Evolutionary conservation across 352 stramenopile species (phyloP).

Genomic region (Globisporangium yorkense): DNA sequence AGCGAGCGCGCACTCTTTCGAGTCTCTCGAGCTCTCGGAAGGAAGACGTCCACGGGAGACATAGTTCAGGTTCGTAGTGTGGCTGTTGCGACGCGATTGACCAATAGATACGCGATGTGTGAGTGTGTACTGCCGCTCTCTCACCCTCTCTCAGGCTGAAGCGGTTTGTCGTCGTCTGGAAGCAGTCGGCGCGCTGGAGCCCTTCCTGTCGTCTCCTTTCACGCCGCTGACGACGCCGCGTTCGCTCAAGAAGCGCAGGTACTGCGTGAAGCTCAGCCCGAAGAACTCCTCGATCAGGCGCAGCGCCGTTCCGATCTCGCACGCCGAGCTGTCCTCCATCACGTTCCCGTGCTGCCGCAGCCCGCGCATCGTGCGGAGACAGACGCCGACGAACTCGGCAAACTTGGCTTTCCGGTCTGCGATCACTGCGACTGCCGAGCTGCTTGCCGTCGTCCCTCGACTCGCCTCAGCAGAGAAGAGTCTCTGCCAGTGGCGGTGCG

Average conservation of each 20-base stretch:
- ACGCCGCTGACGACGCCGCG: constrained; percentile 39
- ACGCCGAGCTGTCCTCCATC: constrained; percentile 36
- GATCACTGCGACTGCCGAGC: constrained; percentile 18
- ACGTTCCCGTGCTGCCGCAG: constrained; percentile 59
- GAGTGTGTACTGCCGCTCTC: too few species aligned
- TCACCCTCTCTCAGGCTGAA: background rate
- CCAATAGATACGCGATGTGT: too few species aligned
- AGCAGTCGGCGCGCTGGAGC: background rate
- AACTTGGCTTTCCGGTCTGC: constrained; percentile 46
- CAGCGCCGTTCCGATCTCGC: constrained; percentile 49
- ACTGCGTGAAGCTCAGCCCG: constrained; percentile 57
- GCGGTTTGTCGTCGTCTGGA: background rate
- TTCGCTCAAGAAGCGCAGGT: constrained; percentile 59
- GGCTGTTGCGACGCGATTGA: too few species aligned
- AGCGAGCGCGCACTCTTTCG: too few species aligned
- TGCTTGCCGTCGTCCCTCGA: background rate
- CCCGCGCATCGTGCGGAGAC: constrained; percentile 46
- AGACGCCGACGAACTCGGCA: constrained; percentile 44
- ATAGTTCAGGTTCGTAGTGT: too few species aligned
- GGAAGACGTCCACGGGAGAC: too few species aligned
- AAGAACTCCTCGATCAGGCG: constrained; percentile 69
- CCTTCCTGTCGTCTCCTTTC: constrained; percentile 4
- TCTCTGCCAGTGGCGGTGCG: constrained; percentile 19
- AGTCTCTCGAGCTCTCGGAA: too few species aligned
- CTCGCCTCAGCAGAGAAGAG: constrained; percentile 10